Evolutionary conservation across 129 eudicot species (phyloP), one percentile per base, ranked within the genome.

Genomic region (Kitagawia praeruptora): DNA sequence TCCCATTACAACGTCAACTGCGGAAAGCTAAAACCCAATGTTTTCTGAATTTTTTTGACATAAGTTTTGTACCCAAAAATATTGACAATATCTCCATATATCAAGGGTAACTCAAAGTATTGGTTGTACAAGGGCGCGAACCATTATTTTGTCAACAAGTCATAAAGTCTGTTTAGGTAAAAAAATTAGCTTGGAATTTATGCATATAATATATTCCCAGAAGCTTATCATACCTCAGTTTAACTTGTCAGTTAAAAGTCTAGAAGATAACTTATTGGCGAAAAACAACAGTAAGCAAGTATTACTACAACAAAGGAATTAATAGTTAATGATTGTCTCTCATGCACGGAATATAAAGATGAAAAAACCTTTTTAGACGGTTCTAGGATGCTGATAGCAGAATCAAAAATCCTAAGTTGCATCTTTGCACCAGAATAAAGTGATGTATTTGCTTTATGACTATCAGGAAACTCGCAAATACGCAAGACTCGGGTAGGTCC

Each of bases 401-500:
- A 78, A 81, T 88, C 77, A 38, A 96, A 92, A 79, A 96, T 85
- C 76, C 96, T 86, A 77, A 89, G 77, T 56, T 85, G 81, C 80
- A 96, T 83, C 85, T 90, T 96, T 75, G 81, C 85, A 75, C 89
- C 81, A 76, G 96, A 88, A 82, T 83, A 79, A 21, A 86, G 77
- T 78, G 76, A 71, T 40, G 80, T 79, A 83, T 85, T 88, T 48
- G 74, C 85, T 82, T 90, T 90, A 48, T 82, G 88, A 73, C 93
- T 84, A 80, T 90, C 92, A 84, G 87, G 75, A 77, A 86, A 83
- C 82, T 86, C 95, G 81, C 93, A 92, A 81, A 96, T 85, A 78
- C 98, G 91, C 87, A 96, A 80, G 70, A 96, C 99, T 85, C 99
- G 83, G 28, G 99, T 92, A 40, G 87, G 91, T 58, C 99, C 99